These are phyloP conservation scores for Rhodamnia argentea DNA, from an alignment of 345 rosid genomes.

Conservation along the genomic window DNA sequence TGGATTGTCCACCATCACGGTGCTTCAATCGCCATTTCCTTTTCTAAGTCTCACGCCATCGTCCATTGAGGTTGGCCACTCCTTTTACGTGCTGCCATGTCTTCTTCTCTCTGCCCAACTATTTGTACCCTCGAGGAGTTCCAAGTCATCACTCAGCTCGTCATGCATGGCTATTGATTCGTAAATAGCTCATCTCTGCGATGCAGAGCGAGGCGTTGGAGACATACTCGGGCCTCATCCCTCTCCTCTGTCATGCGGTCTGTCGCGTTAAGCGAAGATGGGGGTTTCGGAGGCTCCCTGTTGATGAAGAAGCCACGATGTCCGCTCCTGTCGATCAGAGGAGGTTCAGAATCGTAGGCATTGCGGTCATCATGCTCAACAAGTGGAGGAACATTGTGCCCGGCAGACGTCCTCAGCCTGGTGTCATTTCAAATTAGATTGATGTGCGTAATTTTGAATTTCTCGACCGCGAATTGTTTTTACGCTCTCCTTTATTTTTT, in stretches of 20 bases:
- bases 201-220: not conserved
- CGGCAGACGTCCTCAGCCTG: not conserved
- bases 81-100: not conserved
- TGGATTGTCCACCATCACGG: not conserved
- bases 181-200: not conserved
- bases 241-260: not conserved
- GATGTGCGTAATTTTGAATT: not conserved
- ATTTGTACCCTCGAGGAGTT: not conserved
- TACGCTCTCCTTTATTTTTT: not conserved
- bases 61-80: not conserved
- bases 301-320: not conserved
- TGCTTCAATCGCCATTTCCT: not conserved
- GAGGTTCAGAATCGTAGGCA: not conserved
- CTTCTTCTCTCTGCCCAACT: not conserved
- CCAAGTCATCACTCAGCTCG: not conserved
- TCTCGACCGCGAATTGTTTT: not conserved
- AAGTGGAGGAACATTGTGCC: not conserved
- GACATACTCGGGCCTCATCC: not conserved
- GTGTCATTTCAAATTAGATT: not conserved
- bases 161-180: not conserved
- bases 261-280: not conserved
- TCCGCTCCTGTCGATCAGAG: not conserved
- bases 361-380: not conserved
- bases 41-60: not conserved
- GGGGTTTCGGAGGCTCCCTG: not conserved